Evolutionary conservation across 2,329 filamentous ascomycete genomes (phyloP).

Genomic region (Apiospora koreana): DNA sequence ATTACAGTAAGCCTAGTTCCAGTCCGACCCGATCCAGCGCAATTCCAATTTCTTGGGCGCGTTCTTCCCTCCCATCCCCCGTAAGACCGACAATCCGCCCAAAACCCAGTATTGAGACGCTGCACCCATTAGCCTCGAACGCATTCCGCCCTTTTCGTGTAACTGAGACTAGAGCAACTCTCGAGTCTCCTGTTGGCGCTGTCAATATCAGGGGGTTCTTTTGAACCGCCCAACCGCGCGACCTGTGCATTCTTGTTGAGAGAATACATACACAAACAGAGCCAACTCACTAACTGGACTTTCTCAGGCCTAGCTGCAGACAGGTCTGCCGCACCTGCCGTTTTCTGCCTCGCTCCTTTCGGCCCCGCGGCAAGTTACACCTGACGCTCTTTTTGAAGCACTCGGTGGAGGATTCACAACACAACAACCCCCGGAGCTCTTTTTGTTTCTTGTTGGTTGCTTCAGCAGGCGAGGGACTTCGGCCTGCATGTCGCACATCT

Average conservation of each 20-base stretch:
- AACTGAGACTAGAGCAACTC: neutral
- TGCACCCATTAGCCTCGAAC: neutral
- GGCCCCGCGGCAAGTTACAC: conserved; percentile 5
- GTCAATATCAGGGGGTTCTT: neutral
- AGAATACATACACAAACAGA: neutral
- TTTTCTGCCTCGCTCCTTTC: neutral
- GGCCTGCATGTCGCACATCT: conserved; percentile 31
- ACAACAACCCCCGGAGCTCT: neutral
- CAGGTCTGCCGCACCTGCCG: conserved; percentile 16
- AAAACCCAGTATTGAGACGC: neutral
- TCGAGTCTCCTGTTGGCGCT: neutral
- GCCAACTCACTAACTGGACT: neutral
- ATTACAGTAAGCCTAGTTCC: neutral
- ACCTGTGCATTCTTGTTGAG: conserved; percentile 7
- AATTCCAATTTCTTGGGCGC: conserved; percentile 5
- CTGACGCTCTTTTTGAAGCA: neutral
- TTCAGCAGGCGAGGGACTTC: conserved; percentile 6
- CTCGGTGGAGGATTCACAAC: neutral
- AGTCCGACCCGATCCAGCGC: neutral
- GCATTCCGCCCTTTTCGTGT: neutral
- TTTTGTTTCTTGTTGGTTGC: neutral
- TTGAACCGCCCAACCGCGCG: neutral
- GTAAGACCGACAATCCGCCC: neutral
- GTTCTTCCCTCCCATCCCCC: neutral
- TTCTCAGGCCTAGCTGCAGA: conserved; percentile 13